Evolutionary conservation across 2,329 filamentous ascomycete species (phyloP), one percentile per base, ranked within the genome.

Genomic region (Tricladium varicosporioides): DNA sequence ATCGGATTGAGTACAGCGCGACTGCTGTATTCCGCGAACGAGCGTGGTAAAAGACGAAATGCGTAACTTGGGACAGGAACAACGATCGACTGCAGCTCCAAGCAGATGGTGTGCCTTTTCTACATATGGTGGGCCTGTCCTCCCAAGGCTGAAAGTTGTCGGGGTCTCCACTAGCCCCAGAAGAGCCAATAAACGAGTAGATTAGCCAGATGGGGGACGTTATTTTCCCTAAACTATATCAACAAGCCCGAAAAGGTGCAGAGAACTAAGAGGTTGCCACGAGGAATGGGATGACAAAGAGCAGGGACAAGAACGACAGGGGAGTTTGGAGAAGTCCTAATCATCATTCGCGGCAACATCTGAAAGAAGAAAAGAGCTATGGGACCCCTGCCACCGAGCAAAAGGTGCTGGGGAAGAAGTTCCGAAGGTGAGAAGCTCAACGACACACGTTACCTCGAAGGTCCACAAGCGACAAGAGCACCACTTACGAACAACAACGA

Each of bases 351-450:
- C 27, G 16, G 27, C 42, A 49, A 43, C 22, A 43, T 22, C 61
- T 63, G 52, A 53, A 66, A 63, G 50, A 59, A 62, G 63, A 48
- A 65, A 65, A 65, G 55, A 67, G 65, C 62, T 65, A 67, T 65
- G 65, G 57, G 50, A 55, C 54, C 61, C 63, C 52, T 42, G 61
- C 33, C 32, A n/a, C 10, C 14, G 44, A 40, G 27, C 10, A 40
- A 40, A 51, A 51, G 22, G 16, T 19, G n/a, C 31, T 19, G 33
- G 42, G 45, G 19, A 22, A 49, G 18, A 44, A 13, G 32, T 31
- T 22, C 5, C 40, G 19, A 42, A 53, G n/a, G 22, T 10, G n/a
- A 5, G 36, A 40, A 10, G 36, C 11, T 40, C 36, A 40, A 48
- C 32, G 27, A n/a, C 15, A 19, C 33, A 42, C 14, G 18, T 22